Evolutionary conservation across 805 yeast genomes (phyloP), one percentile per base, ranked within the genome.

Genomic region (Candida nemodendra): DNA sequence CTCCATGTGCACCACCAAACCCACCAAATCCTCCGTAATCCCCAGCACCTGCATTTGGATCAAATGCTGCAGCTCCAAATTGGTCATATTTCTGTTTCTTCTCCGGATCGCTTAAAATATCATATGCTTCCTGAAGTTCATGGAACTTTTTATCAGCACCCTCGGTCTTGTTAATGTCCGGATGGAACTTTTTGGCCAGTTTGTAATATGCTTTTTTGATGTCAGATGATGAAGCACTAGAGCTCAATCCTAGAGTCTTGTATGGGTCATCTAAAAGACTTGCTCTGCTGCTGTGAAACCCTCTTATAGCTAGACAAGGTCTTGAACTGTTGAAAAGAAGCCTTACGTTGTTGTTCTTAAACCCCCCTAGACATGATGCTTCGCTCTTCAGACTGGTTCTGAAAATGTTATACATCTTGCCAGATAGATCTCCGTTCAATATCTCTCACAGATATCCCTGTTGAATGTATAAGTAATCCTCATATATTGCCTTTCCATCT

Each of bases 121-220:
- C 99, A 57, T 95, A 93, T 1, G 97, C 95, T 47, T 85, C 93
- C 58, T 91, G 98, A 48, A 93, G 76, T 54, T 85, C 87, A 56
- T 93, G 98, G 67, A 93, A 93, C 61, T 80, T 80, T 56, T 79
- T 78, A 53, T 91, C 95, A 0, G 98, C 93, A 14, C 76, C 91
- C 18, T 78, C 76, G 47, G 86, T 96, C 63, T 91, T 93, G 63
- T 91, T 93, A 30, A 93, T 86, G 67, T 93, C 99, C 0, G 99
- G 99, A 63, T 93, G 99, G 62, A 71, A 89, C 61, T 91, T 77
- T 63, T 93, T 93, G 12, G 97, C 99, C 47, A 93, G 69, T 56
- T 88, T 83, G 61, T 89, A 89, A 66, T 93, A 93, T 2, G 96
- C 91, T 63, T 90, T 90, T 64, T 93, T 93, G 65, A 93, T 93